A percentile compares a stretch with the other conserved stretches of the same genome.
phyloP scores from a whole-genome alignment of 163 green algal species.

The Coccomyxa subellipsoidea region DNA sequence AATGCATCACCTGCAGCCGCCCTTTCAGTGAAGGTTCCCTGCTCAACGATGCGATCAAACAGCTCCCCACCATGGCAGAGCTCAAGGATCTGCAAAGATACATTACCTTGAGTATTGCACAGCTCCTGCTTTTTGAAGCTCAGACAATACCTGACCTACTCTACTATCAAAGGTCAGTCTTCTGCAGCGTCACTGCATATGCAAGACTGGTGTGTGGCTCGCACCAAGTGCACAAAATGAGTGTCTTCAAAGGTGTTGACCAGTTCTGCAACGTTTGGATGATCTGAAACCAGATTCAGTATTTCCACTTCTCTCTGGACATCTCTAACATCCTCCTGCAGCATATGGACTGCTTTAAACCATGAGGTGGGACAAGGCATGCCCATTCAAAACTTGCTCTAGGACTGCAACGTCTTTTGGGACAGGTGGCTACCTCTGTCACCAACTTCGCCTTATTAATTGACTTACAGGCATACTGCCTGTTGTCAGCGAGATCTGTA shows the following conservation, averaged over 20 bases:
- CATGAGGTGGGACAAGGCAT: no score
- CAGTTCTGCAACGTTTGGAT: slow-evolving; percentile 39
- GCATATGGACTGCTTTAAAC: no score
- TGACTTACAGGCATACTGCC: slow-evolving; percentile 66
- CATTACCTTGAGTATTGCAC: not conserved
- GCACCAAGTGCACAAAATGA: slow-evolving; percentile 68
- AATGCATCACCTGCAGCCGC: slow-evolving; percentile 10
- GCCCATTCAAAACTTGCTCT: no score
- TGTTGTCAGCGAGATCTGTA: slow-evolving; percentile 34
- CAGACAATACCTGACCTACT: no score
- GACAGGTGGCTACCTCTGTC: slow-evolving; percentile 27
- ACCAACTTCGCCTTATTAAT: slow-evolving; percentile 79
- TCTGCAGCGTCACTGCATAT: not conserved
- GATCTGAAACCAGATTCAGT: slow-evolving; percentile 40
- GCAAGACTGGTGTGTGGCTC: not conserved
- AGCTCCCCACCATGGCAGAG: slow-evolving; percentile 82
- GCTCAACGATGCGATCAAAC: slow-evolving; percentile 81
- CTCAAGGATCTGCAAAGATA: slow-evolving; percentile 53
- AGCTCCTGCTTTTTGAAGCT: not conserved
- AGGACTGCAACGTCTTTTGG: not conserved
- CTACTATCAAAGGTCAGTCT: no score
- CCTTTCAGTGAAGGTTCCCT: slow-evolving; percentile 63
- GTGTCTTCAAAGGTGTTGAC: slow-evolving; percentile 72
- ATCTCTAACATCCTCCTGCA: slow-evolving; percentile 69
- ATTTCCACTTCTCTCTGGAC: slow-evolving; percentile 56